Conservation (phyloP, 2,329 filamentous ascomycete genomes). For the Fusarium longipes region DNA sequence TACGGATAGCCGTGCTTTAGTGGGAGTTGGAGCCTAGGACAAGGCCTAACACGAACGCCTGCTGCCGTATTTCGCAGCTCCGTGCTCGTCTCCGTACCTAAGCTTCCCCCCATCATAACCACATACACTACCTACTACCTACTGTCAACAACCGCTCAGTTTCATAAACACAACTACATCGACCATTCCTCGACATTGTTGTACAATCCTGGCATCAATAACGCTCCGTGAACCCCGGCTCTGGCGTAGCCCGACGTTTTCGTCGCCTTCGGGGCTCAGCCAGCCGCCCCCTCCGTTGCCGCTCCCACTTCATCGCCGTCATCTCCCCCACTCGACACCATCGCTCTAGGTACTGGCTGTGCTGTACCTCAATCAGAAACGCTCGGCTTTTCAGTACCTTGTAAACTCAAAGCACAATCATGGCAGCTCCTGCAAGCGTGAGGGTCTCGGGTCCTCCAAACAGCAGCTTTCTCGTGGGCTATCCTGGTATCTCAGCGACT, state of each 20-base stretch:
- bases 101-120: constrained; percentile 24
- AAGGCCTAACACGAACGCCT: constrained; percentile 16
- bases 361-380: constrained; percentile 19
- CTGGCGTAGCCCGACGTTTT: constrained; percentile 40
- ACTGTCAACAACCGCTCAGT: constrained; percentile 8
- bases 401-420: constrained; percentile 34
- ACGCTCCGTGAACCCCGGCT: constrained; percentile 23
- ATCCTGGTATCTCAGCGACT: constrained; percentile 97
- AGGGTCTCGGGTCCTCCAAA: constrained; percentile 97
- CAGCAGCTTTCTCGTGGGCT: constrained; percentile 95
- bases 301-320: constrained; percentile 37
- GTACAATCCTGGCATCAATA: constrained; percentile 31
- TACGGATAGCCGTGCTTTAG: constrained; percentile 17
- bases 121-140: constrained; percentile 1
- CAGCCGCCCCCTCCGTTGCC: constrained; percentile 34
- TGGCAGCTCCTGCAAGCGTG: constrained; percentile 65
- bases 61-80: constrained; percentile 19
- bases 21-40: constrained; percentile 30
- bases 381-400: constrained; percentile 22
- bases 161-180: constrained; percentile 45
- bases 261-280: constrained; percentile 39
- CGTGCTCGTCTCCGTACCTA: constrained; percentile 15
- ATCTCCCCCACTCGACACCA: constrained; percentile 40
- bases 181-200: constrained; percentile 30
- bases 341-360: constrained; percentile 22